Base-by-base conservation (phyloP, 208 protist species). In the Crithidia thermophila region DNA sequence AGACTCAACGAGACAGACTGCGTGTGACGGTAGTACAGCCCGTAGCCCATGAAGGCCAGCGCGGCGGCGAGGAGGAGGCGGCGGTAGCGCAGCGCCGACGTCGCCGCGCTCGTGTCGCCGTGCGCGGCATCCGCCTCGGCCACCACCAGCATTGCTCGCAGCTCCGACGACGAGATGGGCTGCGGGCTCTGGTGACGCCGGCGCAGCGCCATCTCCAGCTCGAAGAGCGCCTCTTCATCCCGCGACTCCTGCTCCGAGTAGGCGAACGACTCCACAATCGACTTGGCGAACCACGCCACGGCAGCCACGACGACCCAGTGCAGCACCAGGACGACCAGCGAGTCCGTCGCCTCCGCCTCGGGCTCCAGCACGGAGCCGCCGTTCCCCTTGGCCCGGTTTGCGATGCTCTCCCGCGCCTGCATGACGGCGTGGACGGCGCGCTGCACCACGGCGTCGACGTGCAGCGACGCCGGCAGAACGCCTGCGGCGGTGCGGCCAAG, bases 211-310 rank as follows among this genome's bases (percentile, higher is more conserved):
- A 34, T 42, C 61, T 68, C 69, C 5, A 75, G 31, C 62, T 75
- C 69, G 13, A 27, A 62, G 7, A 91, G 20, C 14, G 64, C 62
- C 0, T 52, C 36, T 39, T 76, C 66, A 45, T 95, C 87, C 7
- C 67, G 66, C 31, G 76, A 36, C 72, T 87, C 77, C 64, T 92
- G 84, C 60, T 93, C 84, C 33, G 43, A 68, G 52, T 75, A 72
- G n/a, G 93, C 93, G 50, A 94, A 84, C 2, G 89, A 79, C 65
- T 95, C 90, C 18, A 97, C 71, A 33, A 95, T 91, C 6, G 90
- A 95, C 71, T 94, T 91, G 20, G 71, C 78, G 59, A 97, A 97
- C 75, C 76, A 97, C 49, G 60, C 53, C 21, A 97, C 80, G 28
- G 88, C 86, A 9, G 64, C 67, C 28, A 89, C 67, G 3, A 93